These are phyloP conservation scores for Globisporangium polare DNA, from an alignment of 352 stramenopile species.

Conservation along the genomic window DNA sequence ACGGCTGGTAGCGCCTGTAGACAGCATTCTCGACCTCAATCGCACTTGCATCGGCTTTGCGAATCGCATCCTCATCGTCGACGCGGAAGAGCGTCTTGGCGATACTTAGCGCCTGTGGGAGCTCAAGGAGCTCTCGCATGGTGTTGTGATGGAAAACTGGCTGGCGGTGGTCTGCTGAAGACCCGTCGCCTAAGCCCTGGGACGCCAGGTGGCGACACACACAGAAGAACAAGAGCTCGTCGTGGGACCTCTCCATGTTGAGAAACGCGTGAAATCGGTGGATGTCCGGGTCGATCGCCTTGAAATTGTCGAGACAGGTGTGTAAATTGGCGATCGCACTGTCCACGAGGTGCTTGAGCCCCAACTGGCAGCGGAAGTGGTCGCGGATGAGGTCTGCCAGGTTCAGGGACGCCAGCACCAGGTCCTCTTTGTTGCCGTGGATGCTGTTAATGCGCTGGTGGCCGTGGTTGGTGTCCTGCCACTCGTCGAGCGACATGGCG, in stretches of 20 bases:
- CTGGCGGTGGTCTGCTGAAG: constrained; percentile 22
- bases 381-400: constrained; percentile 37
- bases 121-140: constrained; percentile 56
- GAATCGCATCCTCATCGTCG: constrained; percentile 34
- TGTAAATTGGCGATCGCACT: constrained; percentile 29
- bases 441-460: constrained; percentile 8
- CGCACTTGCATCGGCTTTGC: constrained; percentile 28
- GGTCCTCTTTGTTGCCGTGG: constrained; percentile 8
- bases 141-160: constrained; percentile 45
- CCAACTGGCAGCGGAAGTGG: constrained; percentile 65
- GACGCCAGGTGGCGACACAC: constrained; percentile 36
- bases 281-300: constrained; percentile 45
- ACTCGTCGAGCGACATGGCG: constrained; percentile 45
- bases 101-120: constrained; percentile 34
- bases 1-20: constrained; percentile 54
- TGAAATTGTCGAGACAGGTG: constrained; percentile 32
- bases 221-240: constrained; percentile 64
- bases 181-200: background rate
- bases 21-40: constrained; percentile 54
- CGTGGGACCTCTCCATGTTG: constrained; percentile 34
- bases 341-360: constrained; percentile 54
- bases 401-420: constrained; percentile 21
- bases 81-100: constrained; percentile 51
- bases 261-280: constrained; percentile 58
- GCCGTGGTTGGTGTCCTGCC: constrained; percentile 17